A percentile compares a stretch with the other conserved stretches of the same genome.
phyloP scores from a whole-genome alignment of 1,284 basidiomycete genomes.

The Fomitopsis palustris region DNA sequence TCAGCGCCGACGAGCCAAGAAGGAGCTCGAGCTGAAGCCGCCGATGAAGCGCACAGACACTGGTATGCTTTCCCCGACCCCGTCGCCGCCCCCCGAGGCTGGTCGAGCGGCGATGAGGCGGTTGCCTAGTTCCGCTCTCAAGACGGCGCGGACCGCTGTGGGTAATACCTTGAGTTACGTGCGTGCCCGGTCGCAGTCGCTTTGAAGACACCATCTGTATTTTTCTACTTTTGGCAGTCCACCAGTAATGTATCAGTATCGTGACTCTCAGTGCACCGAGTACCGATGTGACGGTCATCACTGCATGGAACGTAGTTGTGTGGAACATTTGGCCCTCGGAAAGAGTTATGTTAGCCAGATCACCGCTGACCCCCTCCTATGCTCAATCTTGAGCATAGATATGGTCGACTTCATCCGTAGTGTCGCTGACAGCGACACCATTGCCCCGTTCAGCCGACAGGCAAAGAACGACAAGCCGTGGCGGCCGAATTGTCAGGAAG shows the following conservation, averaged over 20 bases:
- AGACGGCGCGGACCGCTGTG: neutral
- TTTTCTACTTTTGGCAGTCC: neutral
- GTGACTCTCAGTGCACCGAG: no score
- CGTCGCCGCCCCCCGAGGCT: constrained; percentile 7
- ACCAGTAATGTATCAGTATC: neutral
- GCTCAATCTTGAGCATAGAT: no score
- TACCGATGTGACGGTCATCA: no score
- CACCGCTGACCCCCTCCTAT: no score
- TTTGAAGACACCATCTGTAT: neutral
- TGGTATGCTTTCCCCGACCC: constrained; percentile 10
- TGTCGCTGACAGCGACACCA: no score
- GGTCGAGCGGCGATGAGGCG: neutral
- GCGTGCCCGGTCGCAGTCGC: constrained; percentile 7
- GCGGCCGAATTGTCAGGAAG: no score
- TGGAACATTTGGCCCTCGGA: no score
- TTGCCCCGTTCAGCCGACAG: no score
- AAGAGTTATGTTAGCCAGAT: no score
- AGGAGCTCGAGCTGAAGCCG: neutral
- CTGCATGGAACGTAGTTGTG: no score
- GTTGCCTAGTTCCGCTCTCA: neutral
- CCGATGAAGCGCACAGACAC: neutral
- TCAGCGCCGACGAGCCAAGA: constrained; percentile 9
- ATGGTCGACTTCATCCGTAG: no score
- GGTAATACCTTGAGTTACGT: neutral
- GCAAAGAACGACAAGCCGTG: no score